A percentile compares a stretch with the other conserved stretches of the same genome.
Conservation (phyloP, 2,329 filamentous ascomycete genomes). For the Fusarium nodosum region DNA sequence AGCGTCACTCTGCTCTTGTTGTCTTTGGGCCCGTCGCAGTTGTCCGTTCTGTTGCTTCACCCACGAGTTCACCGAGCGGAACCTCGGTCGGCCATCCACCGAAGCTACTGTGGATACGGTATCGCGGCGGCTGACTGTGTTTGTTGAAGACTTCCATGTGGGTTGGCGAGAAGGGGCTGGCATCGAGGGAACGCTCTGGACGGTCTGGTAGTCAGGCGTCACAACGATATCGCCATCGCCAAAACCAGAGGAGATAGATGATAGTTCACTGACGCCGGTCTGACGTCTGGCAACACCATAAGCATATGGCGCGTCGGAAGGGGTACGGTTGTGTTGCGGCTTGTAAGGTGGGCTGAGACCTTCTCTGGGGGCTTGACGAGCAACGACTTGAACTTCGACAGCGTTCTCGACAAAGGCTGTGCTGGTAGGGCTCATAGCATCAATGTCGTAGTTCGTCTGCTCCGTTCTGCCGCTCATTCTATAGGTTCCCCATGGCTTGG, state of each 20-base stretch:
- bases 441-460: conserved; percentile 28
- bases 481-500: conserved; percentile 40
- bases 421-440: conserved; percentile 43
- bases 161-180: conserved; percentile 31
- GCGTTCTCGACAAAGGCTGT: conserved; percentile 47
- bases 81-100: conserved; percentile 68
- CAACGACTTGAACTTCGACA: conserved; percentile 42
- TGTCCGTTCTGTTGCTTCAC: conserved; percentile 73
- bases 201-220: conserved; percentile 50
- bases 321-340: conserved; percentile 34
- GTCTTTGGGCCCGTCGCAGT: conserved; percentile 62
- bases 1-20: conserved; percentile 50
- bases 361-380: conserved; percentile 38
- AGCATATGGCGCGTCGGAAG: conserved; percentile 36
- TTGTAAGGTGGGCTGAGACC: conserved; percentile 22
- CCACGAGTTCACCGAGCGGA: conserved; percentile 73
- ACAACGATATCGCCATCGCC: conserved; percentile 72
- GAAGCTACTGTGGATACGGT: conserved; percentile 67
- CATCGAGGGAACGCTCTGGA: conserved; percentile 35
- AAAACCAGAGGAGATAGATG: conserved; percentile 74
- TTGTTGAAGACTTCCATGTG: conserved; percentile 34
- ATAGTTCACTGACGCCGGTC: conserved; percentile 65
- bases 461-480: conserved; percentile 31
- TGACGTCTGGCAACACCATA: conserved; percentile 40
- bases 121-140: conserved; percentile 56